These are phyloP conservation scores for Blastocystis sp. DNA, from an alignment of 352 stramenopile genomes.

Conservation along the genomic window DNA sequence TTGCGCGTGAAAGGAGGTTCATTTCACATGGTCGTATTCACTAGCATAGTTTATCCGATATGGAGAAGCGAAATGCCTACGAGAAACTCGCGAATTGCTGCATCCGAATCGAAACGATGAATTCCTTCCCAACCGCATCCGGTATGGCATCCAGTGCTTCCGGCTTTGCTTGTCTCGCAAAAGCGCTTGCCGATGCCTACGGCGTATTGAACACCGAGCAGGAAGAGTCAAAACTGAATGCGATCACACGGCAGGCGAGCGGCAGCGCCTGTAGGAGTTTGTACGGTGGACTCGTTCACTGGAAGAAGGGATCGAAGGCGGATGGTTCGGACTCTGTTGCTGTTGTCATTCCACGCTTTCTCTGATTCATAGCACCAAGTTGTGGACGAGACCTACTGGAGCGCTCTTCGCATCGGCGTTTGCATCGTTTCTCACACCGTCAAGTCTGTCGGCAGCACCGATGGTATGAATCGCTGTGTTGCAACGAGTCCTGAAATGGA, in stretches of 20 bases:
- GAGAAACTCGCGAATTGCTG: conserved; percentile 74
- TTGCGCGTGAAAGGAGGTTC: conserved; percentile 71
- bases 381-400: conserved; percentile 77
- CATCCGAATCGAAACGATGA: conserved; percentile 89
- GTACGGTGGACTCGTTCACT: conserved; percentile 92
- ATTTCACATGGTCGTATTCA: background rate
- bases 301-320: conserved; percentile 81
- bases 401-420: conserved; percentile 88
- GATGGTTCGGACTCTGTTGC: conserved; percentile 80
- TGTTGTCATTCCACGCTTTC: conserved; percentile 73
- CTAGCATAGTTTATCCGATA: background rate
- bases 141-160: conserved; percentile 93
- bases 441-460: conserved; percentile 93
- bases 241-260: conserved; percentile 88
- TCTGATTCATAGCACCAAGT: conserved; percentile 56
- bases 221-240: conserved; percentile 73
- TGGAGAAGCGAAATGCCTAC: background rate
- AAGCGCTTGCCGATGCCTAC: conserved; percentile 14
- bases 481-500: conserved; percentile 78
- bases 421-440: conserved; percentile 90
- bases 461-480: conserved; percentile 89
- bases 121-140: conserved; percentile 95
- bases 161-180: conserved; percentile 86
- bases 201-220: conserved; percentile 13
- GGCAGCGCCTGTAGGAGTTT: conserved; percentile 90